Evolutionary conservation across 78 protist species (phyloP), one percentile per base, ranked within the genome.

Genomic region (Abeoforma whisleri): DNA sequence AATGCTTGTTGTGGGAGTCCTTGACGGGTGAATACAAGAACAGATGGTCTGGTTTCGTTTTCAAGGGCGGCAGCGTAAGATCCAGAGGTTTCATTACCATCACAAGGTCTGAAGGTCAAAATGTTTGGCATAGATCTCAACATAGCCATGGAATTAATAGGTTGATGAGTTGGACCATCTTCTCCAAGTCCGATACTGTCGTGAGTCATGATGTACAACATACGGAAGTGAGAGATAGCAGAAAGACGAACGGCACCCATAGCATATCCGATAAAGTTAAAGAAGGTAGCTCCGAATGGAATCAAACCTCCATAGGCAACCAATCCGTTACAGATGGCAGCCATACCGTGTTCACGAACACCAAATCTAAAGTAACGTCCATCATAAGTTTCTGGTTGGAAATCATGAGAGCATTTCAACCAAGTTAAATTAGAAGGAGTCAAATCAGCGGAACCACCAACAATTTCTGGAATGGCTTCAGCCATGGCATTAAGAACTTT

Each of bases 111-210:
- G 72, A 96, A 68, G 71, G 95, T 91, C 84, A 84, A 57, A 33
- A 93, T n/a, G 90, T 96, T 95, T 76, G 99, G 99, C 68, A 92
- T 92, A 81, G 92, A 87, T 48, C 99, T 94, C 68, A 90, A 72
- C 76, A 87, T 81, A 22, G 93, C 31, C n/a, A 93, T 84, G 25
- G 90, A 71, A 89, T 97, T 99, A 33, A 98, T 91, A 28, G 99
- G 99, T 95, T 95, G 98, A 84, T 98, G 99, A 1, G 99, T 98
- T 79, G 99, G 99, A 30, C 99, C 99, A 84, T 98, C 99, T 91
- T 98, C 99, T 77, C 99, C 99, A 35, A 97, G 93, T 38, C 98
- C 99, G 68, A 97, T 90, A 22, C 98, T 93, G 89, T 98, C 99
- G 96, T 98, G 99, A 36, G 99, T 98, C 92, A 95, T 84, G 76